Percentiles rank a stretch among this genome's conserved stretches.
Evolutionary conservation across 768 basidiomycete species (phyloP).

Genomic region (Coprinopsis marcescibilis): DNA sequence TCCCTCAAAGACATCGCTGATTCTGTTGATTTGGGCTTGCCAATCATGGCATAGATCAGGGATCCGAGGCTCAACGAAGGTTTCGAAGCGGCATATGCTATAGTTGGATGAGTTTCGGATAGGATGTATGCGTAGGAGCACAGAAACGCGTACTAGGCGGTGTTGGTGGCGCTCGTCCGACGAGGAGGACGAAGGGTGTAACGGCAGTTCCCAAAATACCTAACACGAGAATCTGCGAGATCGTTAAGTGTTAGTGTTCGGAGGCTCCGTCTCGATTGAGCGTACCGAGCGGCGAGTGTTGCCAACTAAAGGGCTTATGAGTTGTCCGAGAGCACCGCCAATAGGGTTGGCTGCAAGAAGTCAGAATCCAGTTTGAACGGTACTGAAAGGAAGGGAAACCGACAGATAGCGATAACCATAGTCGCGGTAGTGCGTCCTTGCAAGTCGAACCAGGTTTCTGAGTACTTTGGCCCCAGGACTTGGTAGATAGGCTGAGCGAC

Average conservation of each 20-base stretch:
- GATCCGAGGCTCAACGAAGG: conserved; percentile 46
- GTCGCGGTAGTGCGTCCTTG: conserved; percentile 74
- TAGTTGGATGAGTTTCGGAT: conserved; percentile 11
- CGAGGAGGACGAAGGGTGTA: conserved; percentile 52
- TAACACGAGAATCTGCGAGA: conserved; percentile 62
- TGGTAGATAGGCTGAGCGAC: conserved; percentile 71
- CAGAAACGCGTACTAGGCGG: conserved; percentile 64
- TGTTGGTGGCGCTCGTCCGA: conserved; percentile 58
- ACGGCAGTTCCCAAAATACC: conserved; percentile 65
- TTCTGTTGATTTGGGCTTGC: conserved; percentile 33
- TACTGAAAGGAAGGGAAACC: conserved; percentile 7
- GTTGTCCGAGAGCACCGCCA: conserved; percentile 67
- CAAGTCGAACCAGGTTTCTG: conserved; percentile 79
- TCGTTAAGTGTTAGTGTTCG: too few relatives aligned
- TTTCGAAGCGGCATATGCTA: conserved; percentile 67
- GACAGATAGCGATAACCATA: conserved; percentile 50
- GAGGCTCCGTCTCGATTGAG: conserved; percentile 4
- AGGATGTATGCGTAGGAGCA: neutral
- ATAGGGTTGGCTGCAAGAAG: conserved; percentile 56
- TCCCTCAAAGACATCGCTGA: conserved; percentile 59
- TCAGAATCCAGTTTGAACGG: neutral
- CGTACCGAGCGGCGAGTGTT: conserved; percentile 54
- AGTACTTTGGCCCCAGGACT: conserved; percentile 74
- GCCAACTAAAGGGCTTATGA: conserved; percentile 60
- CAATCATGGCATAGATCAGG: conserved; percentile 51